phyloP scores from a whole-genome alignment of 306 rosid species.

The Sechiopsis laciniata region DNA sequence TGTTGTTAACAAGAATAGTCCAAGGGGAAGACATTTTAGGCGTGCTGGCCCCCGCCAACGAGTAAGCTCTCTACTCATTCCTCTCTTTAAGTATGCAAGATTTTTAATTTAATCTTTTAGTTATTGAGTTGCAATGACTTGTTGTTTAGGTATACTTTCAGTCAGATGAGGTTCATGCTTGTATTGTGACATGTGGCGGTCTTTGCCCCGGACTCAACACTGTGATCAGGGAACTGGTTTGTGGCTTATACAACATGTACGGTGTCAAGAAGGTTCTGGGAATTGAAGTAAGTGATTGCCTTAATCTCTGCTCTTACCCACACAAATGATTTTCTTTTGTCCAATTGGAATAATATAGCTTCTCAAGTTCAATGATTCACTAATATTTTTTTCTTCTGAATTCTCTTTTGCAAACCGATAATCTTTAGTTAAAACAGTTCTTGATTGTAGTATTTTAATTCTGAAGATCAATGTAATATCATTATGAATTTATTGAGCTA shows the following conservation, averaged over 20 bases:
- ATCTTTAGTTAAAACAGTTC: not conserved
- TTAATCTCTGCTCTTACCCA: conserved; percentile 2
- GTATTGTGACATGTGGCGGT: conserved; percentile 95
- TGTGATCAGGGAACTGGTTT: conserved; percentile 85
- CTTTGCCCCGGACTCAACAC: conserved; percentile 99
- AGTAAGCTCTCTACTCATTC: conserved; percentile 31
- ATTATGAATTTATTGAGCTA: not conserved
- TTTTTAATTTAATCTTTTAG: conserved; percentile 7
- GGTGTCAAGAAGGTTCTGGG: conserved; percentile 81
- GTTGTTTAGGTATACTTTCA: conserved; percentile 66
- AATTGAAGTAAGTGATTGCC: conserved; percentile 46
- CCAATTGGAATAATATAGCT: not conserved
- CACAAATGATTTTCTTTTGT: not conserved
- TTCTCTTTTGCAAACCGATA: not conserved
- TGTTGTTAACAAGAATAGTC: conserved; percentile 72
- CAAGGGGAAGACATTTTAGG: conserved; percentile 81
- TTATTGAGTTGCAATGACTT: not conserved
- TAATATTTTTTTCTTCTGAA: not conserved
- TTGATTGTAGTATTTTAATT: not conserved
- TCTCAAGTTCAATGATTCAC: conserved; percentile 5
- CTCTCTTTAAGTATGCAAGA: conserved; percentile 1
- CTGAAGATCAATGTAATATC: not conserved
- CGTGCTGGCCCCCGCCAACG: conserved; percentile 97
- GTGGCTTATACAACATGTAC: conserved; percentile 81
- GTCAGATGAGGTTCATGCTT: conserved; percentile 80